Evolutionary conservation across 306 rosid genomes (phyloP).

Genomic region (Sicyos edulis): DNA sequence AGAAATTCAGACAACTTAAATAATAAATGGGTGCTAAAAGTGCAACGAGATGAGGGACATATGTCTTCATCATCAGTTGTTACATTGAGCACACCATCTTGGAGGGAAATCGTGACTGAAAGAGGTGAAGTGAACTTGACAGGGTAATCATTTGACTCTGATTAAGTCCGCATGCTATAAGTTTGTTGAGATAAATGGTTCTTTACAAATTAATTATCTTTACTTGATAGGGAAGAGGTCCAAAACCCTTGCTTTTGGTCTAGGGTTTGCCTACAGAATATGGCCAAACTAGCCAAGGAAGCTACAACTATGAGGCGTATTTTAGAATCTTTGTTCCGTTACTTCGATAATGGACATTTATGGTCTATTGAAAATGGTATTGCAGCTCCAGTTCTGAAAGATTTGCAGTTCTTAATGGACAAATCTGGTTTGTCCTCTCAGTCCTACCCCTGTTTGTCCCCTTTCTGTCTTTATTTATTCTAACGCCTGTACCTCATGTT

Average conservation of each 20-base stretch:
- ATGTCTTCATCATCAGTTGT: conserved; percentile 44
- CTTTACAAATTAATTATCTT: conserved; percentile 24
- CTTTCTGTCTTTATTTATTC: background rate
- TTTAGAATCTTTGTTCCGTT: conserved; percentile 78
- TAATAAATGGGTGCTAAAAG: conserved; percentile 52
- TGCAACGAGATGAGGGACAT: conserved; percentile 38
- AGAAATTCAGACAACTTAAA: conserved; percentile 27
- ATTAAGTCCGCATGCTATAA: conserved; percentile 17
- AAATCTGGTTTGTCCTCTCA: conserved; percentile 45
- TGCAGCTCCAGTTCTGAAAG: conserved; percentile 68
- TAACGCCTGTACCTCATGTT: background rate
- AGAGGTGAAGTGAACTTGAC: conserved; percentile 54
- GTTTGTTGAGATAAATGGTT: conserved; percentile 22
- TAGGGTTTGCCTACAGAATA: conserved; percentile 76
- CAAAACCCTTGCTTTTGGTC: conserved; percentile 78
- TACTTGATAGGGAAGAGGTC: conserved; percentile 67
- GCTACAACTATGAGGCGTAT: conserved; percentile 85
- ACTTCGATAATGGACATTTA: conserved; percentile 57
- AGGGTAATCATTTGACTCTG: conserved; percentile 42
- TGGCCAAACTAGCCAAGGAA: conserved; percentile 92
- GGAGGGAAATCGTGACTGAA: conserved; percentile 51
- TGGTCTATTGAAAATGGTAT: conserved; percentile 72
- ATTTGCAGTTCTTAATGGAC: conserved; percentile 73
- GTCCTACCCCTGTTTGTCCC: conserved; percentile 1
- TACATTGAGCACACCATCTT: conserved; percentile 42